phyloP scores from a whole-genome alignment of 2,329 filamentous ascomycete species.

The Exophiala sp. region DNA sequence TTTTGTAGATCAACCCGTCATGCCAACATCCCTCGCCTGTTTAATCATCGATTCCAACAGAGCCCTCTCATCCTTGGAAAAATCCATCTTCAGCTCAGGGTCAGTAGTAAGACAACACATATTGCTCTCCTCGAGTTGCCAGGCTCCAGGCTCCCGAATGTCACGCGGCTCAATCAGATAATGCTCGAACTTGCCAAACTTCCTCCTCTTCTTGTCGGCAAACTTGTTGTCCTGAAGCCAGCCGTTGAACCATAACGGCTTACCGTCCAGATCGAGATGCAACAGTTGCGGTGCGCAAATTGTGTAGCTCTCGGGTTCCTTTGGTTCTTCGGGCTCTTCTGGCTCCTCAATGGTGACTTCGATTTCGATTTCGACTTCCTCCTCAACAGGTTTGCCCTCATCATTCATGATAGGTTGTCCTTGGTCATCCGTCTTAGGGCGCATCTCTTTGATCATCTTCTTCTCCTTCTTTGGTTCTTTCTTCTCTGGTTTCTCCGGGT shows the following conservation, averaged over 20 bases:
- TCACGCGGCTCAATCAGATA: conserved; percentile 28
- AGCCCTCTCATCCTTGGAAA: conserved; percentile 20
- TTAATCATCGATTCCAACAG: conserved; percentile 26
- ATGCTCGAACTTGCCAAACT: conserved; percentile 36
- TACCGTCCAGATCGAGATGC: conserved; percentile 41
- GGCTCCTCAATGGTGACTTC: conserved; percentile 2
- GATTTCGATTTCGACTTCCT: conserved; percentile 3
- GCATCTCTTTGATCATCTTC: conserved; percentile 21
- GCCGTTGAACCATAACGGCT: conserved; percentile 49
- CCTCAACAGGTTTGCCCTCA: conserved; percentile 3
- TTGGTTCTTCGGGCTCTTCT: conserved; percentile 5
- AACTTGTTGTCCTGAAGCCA: conserved; percentile 45
- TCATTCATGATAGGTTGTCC: conserved; percentile 1
- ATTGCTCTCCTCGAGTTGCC: conserved; percentile 28
- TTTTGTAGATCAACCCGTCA: conserved; percentile 10
- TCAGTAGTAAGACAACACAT: conserved; percentile 29
- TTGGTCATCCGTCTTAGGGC: not conserved
- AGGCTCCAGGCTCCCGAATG: conserved; percentile 25
- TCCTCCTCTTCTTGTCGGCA: conserved; percentile 34
- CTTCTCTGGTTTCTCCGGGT: not conserved
- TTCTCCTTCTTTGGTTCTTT: conserved; percentile 7
- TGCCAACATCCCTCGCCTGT: conserved; percentile 25
- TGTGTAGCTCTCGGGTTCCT: conserved; percentile 30
- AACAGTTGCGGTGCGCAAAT: conserved; percentile 47
- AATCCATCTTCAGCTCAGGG: conserved; percentile 22